phyloP scores from a whole-genome alignment of 768 basidiomycete species.

The Agaricus blazei region DNA sequence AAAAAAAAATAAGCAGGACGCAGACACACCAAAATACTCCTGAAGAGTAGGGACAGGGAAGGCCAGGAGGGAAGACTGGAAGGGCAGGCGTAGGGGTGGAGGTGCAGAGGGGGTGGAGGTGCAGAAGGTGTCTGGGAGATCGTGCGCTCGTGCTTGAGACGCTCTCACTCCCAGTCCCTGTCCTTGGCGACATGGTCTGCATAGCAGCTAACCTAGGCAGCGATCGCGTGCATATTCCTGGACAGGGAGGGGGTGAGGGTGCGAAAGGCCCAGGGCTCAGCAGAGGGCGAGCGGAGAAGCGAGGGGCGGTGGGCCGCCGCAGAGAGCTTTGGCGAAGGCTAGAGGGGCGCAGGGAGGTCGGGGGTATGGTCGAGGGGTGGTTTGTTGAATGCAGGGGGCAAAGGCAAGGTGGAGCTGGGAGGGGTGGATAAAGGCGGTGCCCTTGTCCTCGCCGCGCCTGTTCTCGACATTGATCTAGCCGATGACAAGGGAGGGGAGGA shows the following conservation, averaged over 20 bases:
- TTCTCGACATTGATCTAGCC: slow-evolving; percentile 78
- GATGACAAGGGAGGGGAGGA: slow-evolving; percentile 41
- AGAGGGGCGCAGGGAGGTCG: slow-evolving; percentile 52
- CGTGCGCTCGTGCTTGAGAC: slow-evolving; percentile 55
- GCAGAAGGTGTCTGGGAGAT: slow-evolving; percentile 4
- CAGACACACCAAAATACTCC: slow-evolving; percentile 52
- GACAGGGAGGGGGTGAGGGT: slow-evolving; percentile 49
- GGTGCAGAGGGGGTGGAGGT: slow-evolving; percentile 4
- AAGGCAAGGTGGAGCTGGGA: slow-evolving; percentile 48
- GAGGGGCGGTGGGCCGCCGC: slow-evolving; percentile 16
- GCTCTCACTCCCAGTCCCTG: slow-evolving; percentile 74
- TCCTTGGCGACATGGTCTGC: slow-evolving; percentile 75
- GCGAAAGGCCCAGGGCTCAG: slow-evolving; percentile 33
- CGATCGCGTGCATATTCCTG: slow-evolving; percentile 47
- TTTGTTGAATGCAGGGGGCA: slow-evolving; percentile 30
- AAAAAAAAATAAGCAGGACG: background rate
- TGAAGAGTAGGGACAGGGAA: slow-evolving; percentile 17
- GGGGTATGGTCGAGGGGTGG: slow-evolving; percentile 17
- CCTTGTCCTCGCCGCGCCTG: slow-evolving; percentile 32
- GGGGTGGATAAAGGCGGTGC: slow-evolving; percentile 64
- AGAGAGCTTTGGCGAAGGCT: slow-evolving; percentile 38
- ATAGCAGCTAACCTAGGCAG: slow-evolving; percentile 59
- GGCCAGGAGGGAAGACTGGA: slow-evolving; percentile 58
- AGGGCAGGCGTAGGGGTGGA: slow-evolving; percentile 22
- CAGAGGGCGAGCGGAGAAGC: slow-evolving; percentile 24